Evolutionary conservation across 75 land plant genomes (phyloP), one percentile per base, ranked within the genome.

Genomic region (Pinus albicaulis): DNA sequence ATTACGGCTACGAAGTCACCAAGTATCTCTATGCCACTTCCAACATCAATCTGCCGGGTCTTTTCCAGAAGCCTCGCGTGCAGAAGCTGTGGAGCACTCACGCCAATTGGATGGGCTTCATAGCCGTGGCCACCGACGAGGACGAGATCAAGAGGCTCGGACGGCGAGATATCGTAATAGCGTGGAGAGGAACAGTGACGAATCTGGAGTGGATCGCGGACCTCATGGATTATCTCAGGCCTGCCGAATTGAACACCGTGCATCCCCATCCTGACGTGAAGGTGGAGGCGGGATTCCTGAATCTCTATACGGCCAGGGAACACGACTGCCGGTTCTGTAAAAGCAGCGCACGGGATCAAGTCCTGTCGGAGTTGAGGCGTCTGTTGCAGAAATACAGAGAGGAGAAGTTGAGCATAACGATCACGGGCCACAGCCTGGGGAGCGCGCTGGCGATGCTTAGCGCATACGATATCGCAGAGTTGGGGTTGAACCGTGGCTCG

Each of bases 171-270:
- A 83, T 92, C 61, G 85, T 95, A 68, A 78, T 95, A 34, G 92
- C 87, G 13, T 84, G 91, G 55, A 89, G 98, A 8, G 98, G 98
- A 3, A 92, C 95, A 10, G 82, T 91, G 66, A 94, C 98, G 59
- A 81, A 83, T 63, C 76, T 86, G 2, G 95, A 94, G 63, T 94
- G 98, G 98, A 83, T 81, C 13, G 92, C 84, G 57, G 86, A 94
- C 60, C 22, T 79, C 74, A 71, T 87, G 48, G 79, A 80, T 70
- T 36, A 55, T 25, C 77, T 90, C 15, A 41, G 23, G 20, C 56
- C 56, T 55, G 74, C 56, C 17, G 74, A 55, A 7, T 72, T 72
- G 53, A 14, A 53, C 44, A 11, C n/a, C 7, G 28, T 22, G 1
- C 74, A 41, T 48, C 28, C 53, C 22, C 26, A 72, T 5, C 74